Conservation (phyloP, 2,329 filamentous ascomycete species). For the Alternaria gaisen region DNA sequence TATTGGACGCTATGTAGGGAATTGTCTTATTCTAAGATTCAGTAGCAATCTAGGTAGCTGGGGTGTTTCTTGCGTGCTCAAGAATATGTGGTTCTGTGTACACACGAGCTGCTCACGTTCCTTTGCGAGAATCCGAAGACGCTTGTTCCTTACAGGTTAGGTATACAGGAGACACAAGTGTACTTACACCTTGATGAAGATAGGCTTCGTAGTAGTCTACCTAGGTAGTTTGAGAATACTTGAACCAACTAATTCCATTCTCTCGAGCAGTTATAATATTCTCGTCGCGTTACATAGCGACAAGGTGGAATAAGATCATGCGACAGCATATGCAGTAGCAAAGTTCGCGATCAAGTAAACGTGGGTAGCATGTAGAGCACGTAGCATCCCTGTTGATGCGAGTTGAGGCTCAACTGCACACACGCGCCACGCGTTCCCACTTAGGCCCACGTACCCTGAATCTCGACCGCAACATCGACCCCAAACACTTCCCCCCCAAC, state of each 20-base stretch:
- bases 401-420: conserved; percentile 26
- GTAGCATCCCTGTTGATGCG: background rate
- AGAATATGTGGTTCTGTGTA: no score
- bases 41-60: background rate
- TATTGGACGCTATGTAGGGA: no score
- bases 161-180: no score
- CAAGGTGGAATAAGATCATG: background rate
- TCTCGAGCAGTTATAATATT: background rate
- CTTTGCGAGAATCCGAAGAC: no score
- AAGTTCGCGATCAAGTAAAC: background rate
- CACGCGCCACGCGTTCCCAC: conserved; percentile 28
- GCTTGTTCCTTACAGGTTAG: no score
- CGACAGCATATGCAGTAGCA: background rate
- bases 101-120: no score
- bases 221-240: background rate
- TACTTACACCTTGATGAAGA: no score
- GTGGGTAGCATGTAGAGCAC: background rate
- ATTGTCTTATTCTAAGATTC: background rate
- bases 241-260: background rate
- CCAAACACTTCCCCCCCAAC: background rate
- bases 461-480: conserved; percentile 24
- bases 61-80: no score
- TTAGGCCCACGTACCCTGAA: conserved; percentile 23
- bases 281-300: background rate
- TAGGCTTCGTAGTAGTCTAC: background rate